Base-by-base conservation (phyloP, 176 grass and related monocot species). In the Rhynchospora pubera region DNA sequence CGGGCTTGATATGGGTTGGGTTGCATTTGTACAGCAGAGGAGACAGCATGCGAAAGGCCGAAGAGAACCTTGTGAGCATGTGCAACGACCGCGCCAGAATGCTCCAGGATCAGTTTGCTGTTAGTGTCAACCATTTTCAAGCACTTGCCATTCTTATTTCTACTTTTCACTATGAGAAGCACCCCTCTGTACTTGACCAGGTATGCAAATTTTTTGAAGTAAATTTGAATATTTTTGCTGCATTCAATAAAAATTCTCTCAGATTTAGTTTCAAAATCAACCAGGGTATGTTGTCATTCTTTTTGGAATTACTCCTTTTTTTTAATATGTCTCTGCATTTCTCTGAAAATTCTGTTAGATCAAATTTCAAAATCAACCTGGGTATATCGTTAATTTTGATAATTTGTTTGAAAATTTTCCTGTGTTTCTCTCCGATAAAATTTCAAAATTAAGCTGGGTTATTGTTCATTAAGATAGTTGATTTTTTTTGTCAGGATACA, bases 71-170 rank as follows among this genome's bases (percentile, higher is more conserved):
- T 53, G 64, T 80, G 62, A 94, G 82, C 90, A 94, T 98, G 92
- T 98, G 95, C 79, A 92, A 98, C 51, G 95, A 98, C 87, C 82
- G 95, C 55, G 92, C 95, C 48, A 89, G 95, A 87, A 98, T 94
- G 95, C 82, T 98, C 71, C 95, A 94, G 90, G 95, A 98, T 86
- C 95, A 94, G 81, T 98, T 98, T 77, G 92, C 92, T 15, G 87
- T 93, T 79, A 98, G 90, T 85, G 89, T 98, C 87, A 94, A 94
- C 84, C 92, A 98, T 79, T 89, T 98, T 56, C 96, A 88, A 59
- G 96, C 96, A 0, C 90, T 98, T 82, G 89, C 78, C 67, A 91
- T 94, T 39, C 92, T 98, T 81, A 84, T 98, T 83, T 94, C 92
- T 68, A 94, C 82, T 50, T 98, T 98, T 80, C 89, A 98, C 82